These are phyloP conservation scores for Penicillium sp. DNA, from an alignment of 2,329 filamentous ascomycete genomes.

Conservation along the genomic window DNA sequence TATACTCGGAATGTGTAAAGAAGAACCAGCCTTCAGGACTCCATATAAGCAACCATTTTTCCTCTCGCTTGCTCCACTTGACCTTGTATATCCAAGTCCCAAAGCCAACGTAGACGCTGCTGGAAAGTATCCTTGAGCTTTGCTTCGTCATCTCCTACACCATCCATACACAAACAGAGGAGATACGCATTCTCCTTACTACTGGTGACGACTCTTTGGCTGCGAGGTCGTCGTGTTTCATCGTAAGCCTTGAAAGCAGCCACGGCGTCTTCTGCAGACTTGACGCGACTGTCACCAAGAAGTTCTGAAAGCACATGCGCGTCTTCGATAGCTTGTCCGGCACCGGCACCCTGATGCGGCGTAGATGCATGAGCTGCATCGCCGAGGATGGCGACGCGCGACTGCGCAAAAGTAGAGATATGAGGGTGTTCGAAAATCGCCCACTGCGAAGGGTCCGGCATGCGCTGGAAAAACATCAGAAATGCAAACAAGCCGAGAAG, in stretches of 20 bases:
- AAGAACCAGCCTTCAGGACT: background rate
- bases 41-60: slow-evolving; percentile 15
- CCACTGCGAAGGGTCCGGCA: slow-evolving; percentile 37
- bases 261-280: slow-evolving; percentile 34
- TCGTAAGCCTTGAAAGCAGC: slow-evolving; percentile 55
- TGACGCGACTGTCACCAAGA: slow-evolving; percentile 41
- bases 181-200: slow-evolving; percentile 46
- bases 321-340: slow-evolving; percentile 42
- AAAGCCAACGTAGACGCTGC: slow-evolving; percentile 32
- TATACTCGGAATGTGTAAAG: too few relatives aligned
- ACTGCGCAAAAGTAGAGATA: slow-evolving; percentile 31
- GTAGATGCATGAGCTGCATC: slow-evolving; percentile 42
- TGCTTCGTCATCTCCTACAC: slow-evolving; percentile 26
- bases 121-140: slow-evolving; percentile 25
- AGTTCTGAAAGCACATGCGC: slow-evolving; percentile 43
- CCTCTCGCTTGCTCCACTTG: slow-evolving; percentile 25
- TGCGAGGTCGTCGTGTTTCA: slow-evolving; percentile 48
- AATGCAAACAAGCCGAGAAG: background rate
- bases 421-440: slow-evolving; percentile 36
- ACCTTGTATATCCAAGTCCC: slow-evolving; percentile 33
- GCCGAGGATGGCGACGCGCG: slow-evolving; percentile 33
- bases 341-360: slow-evolving; percentile 40
- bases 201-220: slow-evolving; percentile 51
- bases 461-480: slow-evolving; percentile 16
- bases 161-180: slow-evolving; percentile 27